Evolutionary conservation across 768 basidiomycete genomes (phyloP), one percentile per base, ranked within the genome.

Genomic region (Termitomyces sp.): DNA sequence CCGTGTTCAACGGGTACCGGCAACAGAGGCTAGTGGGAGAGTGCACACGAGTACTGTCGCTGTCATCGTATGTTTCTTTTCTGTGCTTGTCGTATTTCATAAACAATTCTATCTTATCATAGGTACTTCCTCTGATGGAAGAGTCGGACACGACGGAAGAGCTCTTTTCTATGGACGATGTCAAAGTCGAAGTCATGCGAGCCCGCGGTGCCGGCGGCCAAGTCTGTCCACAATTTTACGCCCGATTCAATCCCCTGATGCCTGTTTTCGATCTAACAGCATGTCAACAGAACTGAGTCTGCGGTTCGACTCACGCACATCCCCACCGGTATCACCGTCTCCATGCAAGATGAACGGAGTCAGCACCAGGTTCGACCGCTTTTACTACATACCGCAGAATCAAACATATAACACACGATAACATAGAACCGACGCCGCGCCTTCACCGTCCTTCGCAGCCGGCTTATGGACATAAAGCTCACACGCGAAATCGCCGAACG

Each of bases 221-320:
- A 79, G 92, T 92, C 59, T 53, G 76, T 64, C 32, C 42, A 21
- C 14, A 45, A 17, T 4, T 46, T 21, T 23, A 23, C 38, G 6
- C 25, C 6, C 27, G 9, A 19, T 19, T 10, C 12, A 19, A 53
- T 35, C 46, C n/a, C n/a, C 43, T 61, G 37, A 52, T 45, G 31
- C 37, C 35, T 45, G 19, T 37, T 17, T 21, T 42, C 5, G 44
- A 7, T 40, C 31, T 4, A 27, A 41, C 58, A 98, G 89, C 96
- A 98, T 72, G 97, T 98, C 65, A 99, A 99, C 75, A 92, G 89
- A 79, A 98, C 97, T 0, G 97, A 99, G 72, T 98, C 96, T 2
- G 96, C 97, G 2, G 95, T 99, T 21, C 87, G 97, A 1, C 71
- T 98, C 44, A 96, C 94, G 0, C 97, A 99, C 65, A 73, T 90